A percentile compares a stretch with the other conserved stretches of the same genome.
Conservation (phyloP, 2,329 filamentous ascomycete genomes). For the Fusarium clavum region DNA sequence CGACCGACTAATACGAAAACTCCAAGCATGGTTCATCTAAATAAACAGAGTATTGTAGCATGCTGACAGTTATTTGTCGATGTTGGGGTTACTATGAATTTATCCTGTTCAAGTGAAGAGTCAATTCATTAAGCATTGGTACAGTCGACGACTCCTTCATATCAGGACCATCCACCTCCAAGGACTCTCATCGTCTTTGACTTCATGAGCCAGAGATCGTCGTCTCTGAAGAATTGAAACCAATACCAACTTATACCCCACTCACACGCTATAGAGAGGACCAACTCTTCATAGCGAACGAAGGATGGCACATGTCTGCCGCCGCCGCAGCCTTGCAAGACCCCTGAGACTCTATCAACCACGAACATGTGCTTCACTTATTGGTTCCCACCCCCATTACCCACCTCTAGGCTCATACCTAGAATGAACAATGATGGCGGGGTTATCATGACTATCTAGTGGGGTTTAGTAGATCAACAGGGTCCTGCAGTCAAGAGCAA, state of each 20-base stretch:
- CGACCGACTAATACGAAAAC: constrained; percentile 33
- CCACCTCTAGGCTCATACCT: constrained; percentile 9
- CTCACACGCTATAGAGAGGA: constrained; percentile 31
- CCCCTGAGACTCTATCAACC: constrained; percentile 44
- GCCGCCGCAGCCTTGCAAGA: constrained; percentile 38
- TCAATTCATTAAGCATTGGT: not conserved
- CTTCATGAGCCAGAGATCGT: constrained; percentile 24
- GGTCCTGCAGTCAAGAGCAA: constrained; percentile 25
- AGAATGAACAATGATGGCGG: constrained; percentile 39
- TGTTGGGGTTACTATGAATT: rapidly evolving
- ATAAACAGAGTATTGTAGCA: not conserved
- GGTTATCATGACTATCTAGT: constrained; percentile 41
- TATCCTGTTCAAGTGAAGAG: not conserved
- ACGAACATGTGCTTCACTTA: constrained; percentile 57
- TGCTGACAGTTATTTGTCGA: not conserved
- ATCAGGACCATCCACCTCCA: not conserved
- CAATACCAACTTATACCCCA: constrained; percentile 25
- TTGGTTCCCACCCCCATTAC: constrained; percentile 52
- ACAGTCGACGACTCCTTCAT: not conserved
- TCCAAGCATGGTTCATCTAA: constrained; percentile 15
- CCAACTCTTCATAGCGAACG: constrained; percentile 42
- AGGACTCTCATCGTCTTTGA: not conserved
- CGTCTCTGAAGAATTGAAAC: constrained; percentile 22
- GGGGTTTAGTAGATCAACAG: constrained; percentile 42
- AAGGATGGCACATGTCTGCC: constrained; percentile 45